Percentiles rank a stretch among this genome's conserved stretches.
These are phyloP conservation scores for Gossypium schwendimanii DNA, from an alignment of 441 rosid species.

Conservation along the genomic window DNA sequence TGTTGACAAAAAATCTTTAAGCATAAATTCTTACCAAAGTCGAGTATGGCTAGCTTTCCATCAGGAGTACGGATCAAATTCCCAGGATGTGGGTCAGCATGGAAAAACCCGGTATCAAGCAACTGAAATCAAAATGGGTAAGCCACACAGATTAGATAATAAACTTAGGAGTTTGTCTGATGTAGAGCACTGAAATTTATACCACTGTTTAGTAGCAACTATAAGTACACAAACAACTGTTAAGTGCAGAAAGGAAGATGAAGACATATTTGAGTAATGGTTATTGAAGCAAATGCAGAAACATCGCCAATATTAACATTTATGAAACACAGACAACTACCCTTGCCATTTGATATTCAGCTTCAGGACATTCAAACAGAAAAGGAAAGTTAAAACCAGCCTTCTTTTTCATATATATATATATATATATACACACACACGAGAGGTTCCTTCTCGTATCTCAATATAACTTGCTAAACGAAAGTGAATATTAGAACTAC, in stretches of 20 bases:
- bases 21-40: conserved; percentile 62
- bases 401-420: not conserved
- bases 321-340: not conserved
- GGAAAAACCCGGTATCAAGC: conserved; percentile 96
- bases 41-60: conserved; percentile 93
- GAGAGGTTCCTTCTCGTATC: not conserved
- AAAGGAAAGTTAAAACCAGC: not conserved
- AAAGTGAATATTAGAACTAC: not conserved
- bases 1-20: conserved; percentile 3
- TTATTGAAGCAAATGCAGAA: not conserved
- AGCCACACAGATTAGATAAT: not conserved
- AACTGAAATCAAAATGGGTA: conserved; percentile 40
- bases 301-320: not conserved
- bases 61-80: conserved; percentile 95
- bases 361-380: not conserved
- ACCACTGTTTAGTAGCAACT: not conserved
- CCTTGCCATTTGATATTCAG: not conserved
- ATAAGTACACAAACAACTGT: not conserved
- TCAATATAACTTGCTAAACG: not conserved
- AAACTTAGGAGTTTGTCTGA: not conserved
- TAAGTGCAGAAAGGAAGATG: not conserved
- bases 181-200: not conserved
- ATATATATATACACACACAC: not conserved
- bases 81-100: conserved; percentile 99
- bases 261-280: not conserved